Percentiles rank a stretch among this genome's conserved stretches.
These are phyloP conservation scores for Naganishia sp. DNA, from an alignment of 1,284 basidiomycete species.

Conservation along the genomic window DNA sequence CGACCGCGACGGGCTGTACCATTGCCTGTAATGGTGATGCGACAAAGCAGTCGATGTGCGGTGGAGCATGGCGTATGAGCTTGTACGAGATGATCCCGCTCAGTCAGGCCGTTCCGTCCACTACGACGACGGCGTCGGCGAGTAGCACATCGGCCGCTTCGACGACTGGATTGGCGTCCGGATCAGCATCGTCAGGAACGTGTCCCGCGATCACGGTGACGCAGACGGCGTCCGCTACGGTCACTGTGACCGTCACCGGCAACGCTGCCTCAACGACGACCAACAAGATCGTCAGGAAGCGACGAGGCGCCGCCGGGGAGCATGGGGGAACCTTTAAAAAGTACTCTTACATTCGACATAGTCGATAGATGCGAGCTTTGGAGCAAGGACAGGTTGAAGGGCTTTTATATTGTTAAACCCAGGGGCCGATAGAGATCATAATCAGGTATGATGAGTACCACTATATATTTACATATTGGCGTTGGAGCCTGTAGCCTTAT, in stretches of 20 bases:
- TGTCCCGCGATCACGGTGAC: conserved; percentile 25
- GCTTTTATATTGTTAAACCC: too few species aligned
- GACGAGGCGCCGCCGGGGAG: neutral
- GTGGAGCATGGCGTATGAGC: conserved; percentile 15
- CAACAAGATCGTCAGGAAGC: neutral
- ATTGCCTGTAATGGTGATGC: conserved; percentile 30
- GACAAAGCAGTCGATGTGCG: conserved; percentile 19
- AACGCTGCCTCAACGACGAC: conserved; percentile 6
- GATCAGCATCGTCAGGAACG: neutral
- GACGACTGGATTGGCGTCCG: neutral
- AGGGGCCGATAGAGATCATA: neutral
- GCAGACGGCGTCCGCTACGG: conserved; percentile 17
- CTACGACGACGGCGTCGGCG: conserved; percentile 4
- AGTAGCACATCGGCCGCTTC: neutral
- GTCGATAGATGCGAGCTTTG: neutral
- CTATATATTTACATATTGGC: conserved; percentile 1
- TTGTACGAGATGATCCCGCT: conserved; percentile 23
- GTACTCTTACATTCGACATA: conserved; percentile 16
- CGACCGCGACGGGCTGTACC: conserved; percentile 33
- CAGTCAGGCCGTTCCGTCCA: neutral
- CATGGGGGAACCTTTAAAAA: neutral
- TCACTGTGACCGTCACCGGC: conserved; percentile 23
- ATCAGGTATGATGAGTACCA: conserved; percentile 3
- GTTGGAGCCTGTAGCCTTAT: neutral
- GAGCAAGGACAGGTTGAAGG: neutral